Percentiles rank a stretch among this genome's conserved stretches.
Evolutionary conservation across 2,329 filamentous ascomycete genomes (phyloP).

Genomic region (Westerdykella sp.): DNA sequence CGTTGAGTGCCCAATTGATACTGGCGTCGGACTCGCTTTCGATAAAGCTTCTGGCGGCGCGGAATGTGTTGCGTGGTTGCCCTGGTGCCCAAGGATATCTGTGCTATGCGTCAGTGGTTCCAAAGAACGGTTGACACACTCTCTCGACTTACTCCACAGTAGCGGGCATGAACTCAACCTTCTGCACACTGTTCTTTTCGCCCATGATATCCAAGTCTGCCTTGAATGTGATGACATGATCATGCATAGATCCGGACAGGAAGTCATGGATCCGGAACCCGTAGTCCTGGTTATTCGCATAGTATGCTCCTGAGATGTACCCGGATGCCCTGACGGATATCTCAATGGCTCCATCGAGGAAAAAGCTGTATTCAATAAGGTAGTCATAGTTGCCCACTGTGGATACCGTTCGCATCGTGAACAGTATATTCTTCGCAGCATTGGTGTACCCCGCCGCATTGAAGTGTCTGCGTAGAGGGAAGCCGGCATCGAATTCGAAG

Average conservation of each 20-base stretch:
- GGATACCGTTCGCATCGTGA: slow-evolving; percentile 44
- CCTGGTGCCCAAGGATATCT: slow-evolving; percentile 48
- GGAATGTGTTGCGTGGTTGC: slow-evolving; percentile 48
- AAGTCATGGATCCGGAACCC: slow-evolving; percentile 37
- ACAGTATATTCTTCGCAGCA: slow-evolving; percentile 28
- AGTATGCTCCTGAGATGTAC: slow-evolving; percentile 25
- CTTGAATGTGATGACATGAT: slow-evolving; percentile 41
- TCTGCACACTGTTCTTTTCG: slow-evolving; percentile 31
- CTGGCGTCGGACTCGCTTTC: slow-evolving; percentile 31
- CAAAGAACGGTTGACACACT: neutral
- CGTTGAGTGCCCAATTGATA: slow-evolving; percentile 46
- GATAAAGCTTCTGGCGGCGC: slow-evolving; percentile 41
- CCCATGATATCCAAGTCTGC: slow-evolving; percentile 38
- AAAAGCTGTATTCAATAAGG: slow-evolving; percentile 23
- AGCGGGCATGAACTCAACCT: slow-evolving; percentile 36
- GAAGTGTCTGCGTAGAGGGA: slow-evolving; percentile 30
- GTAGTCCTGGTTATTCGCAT: slow-evolving; percentile 26
- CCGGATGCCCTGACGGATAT: slow-evolving; percentile 21
- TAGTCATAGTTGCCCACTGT: slow-evolving; percentile 43
- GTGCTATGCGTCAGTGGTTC: neutral
- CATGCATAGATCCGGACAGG: slow-evolving; percentile 31
- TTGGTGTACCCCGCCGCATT: slow-evolving; percentile 18
- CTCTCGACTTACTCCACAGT: slow-evolving; percentile 28
- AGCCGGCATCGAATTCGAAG: slow-evolving; percentile 22
- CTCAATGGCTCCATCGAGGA: slow-evolving; percentile 23